Base-by-base conservation (phyloP, 352 stramenopile species). In the Blastocystis sp. region DNA sequence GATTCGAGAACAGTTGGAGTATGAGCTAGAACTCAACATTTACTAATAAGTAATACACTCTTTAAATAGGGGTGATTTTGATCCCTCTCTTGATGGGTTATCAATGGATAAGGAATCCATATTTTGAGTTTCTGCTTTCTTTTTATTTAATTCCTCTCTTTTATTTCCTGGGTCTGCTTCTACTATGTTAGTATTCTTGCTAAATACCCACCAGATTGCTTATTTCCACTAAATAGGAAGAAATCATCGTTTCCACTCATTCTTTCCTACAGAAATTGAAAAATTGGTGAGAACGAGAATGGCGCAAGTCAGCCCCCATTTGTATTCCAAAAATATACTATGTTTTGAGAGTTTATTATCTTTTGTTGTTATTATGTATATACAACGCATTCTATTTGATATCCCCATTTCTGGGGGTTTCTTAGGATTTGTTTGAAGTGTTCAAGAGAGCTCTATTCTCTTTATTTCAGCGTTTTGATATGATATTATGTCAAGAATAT, bases 1-100 rank as follows among this genome's bases (percentile, higher is more conserved):
- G 42, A 59, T 24, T 66, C 70, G 19, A 81, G 13, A 27, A 27
- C 70, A n/a, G 70, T 81, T n/a, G 70, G 70, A 9, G 70, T 81
- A 42, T 81, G 70, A 42, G 70, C 70, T 81, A 81, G 22, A 42
- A 22, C 24, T 81, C 37, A 81, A 6, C n/a, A 27, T 24, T 37
- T 27, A 2, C 22, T 27, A 42, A 13, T n/a, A n/a, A n/a, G 6
- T 40, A 27, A 22, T 64, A 62, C 70, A 33, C 62, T 81, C 70
- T 30, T 62, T 60, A 60, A 81, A 81, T 33, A 64, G 42, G 9
- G 40, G 40, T 48, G 40, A 48, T 9, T 48, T 48, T 2, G 40
- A 48, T 48, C 9, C 40, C 40, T 48, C 9, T 2, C 40, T 48
- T 48, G 40, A 48, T 48, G 40, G 40, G 40, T 48, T 48, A 9